These are phyloP conservation scores for Hansenula sp. DNA, from an alignment of 1,139 yeast species.

Conservation along the genomic window DNA sequence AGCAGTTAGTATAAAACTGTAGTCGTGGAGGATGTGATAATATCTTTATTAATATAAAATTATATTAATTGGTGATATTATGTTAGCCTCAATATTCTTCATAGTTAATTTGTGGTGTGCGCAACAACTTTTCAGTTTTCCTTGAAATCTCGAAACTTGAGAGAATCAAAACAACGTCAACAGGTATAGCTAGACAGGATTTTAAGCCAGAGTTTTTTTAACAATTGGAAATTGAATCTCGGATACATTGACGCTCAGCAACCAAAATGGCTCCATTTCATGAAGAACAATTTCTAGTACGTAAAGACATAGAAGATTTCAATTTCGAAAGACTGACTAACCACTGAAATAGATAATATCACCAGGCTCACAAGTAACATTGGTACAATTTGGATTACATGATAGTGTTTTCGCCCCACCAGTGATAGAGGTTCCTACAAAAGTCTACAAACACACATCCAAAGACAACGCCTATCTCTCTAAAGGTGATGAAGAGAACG, in stretches of 20 bases:
- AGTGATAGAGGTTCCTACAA: conserved; percentile 67
- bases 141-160: neutral
- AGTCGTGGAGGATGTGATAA: too few relatives aligned
- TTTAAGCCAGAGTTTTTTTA: neutral
- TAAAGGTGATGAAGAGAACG: conserved; percentile 35
- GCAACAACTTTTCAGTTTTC: neutral
- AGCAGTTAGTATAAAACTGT: too few relatives aligned
- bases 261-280: conserved; percentile 40
- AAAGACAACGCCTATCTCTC: conserved; percentile 39
- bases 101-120: neutral
- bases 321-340: neutral
- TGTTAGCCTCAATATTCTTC: neutral
- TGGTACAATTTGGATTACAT: conserved; percentile 76
- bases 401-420: conserved; percentile 75
- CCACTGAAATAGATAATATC: conserved; percentile 46
- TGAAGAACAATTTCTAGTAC: conserved; percentile 37
- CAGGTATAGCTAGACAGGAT: neutral
- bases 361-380: conserved; percentile 76
- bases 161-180: neutral
- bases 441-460: conserved; percentile 54
- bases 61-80: too few relatives aligned
- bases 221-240: neutral
- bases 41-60: too few relatives aligned
- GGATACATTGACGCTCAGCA: neutral
- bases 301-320: conserved; percentile 5